These are phyloP conservation scores for Acanthamoeba castellanii DNA, from an alignment of 208 protist species.

Conservation along the genomic window DNA sequence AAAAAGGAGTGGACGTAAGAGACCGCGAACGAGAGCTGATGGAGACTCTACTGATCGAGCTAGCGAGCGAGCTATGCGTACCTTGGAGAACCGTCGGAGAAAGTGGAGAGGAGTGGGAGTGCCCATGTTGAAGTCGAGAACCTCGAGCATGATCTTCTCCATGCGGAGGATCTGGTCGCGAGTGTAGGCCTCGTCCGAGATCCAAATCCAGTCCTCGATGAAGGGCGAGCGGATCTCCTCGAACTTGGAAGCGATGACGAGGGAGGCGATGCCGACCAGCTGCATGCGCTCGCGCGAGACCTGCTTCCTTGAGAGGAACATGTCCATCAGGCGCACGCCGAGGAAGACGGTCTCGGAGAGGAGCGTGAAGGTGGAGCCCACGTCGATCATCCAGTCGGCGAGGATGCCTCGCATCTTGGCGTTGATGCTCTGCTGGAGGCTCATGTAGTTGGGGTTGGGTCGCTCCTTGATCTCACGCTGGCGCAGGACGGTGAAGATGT, in stretches of 20 bases:
- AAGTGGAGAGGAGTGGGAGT: conserved; percentile 69
- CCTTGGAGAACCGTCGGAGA: conserved; percentile 73
- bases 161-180: conserved; percentile 57
- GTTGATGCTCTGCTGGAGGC: conserved; percentile 61
- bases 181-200: conserved; percentile 57
- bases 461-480: conserved; percentile 39
- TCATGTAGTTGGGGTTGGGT: conserved; percentile 56
- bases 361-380: conserved; percentile 81
- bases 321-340: conserved; percentile 85
- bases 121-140: conserved; percentile 63
- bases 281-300: conserved; percentile 54
- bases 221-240: conserved; percentile 68
- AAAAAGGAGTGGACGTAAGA: not conserved
- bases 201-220: conserved; percentile 75
- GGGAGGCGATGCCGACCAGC: conserved; percentile 69
- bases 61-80: not conserved
- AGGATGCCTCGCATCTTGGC: conserved; percentile 82
- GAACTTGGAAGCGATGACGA: conserved; percentile 75
- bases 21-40: not conserved
- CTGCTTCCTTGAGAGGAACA: conserved; percentile 54
- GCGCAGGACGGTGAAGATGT: conserved; percentile 59
- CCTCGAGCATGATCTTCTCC: conserved; percentile 65
- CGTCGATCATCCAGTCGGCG: conserved; percentile 88
- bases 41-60: not conserved
- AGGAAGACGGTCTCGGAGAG: conserved; percentile 87